Conservation (phyloP, 1,284 basidiomycete genomes). For the Puccinia sorghi region DNA sequence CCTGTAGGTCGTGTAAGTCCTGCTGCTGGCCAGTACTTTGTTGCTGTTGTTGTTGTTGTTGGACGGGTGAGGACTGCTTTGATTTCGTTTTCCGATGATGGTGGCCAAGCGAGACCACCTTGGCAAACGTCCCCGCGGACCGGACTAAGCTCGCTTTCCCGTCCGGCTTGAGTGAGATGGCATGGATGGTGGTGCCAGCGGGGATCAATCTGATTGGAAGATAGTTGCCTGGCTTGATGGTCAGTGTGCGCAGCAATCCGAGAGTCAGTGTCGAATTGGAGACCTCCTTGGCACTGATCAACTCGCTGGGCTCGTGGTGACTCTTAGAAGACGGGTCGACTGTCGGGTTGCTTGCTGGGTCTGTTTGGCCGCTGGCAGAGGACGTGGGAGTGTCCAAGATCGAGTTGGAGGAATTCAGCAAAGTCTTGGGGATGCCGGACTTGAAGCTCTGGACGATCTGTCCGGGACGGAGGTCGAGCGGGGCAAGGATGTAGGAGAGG, state of each 20-base stretch:
- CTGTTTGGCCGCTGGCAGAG: neutral
- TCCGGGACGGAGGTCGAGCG: constrained; percentile 83
- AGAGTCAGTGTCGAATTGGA: constrained; percentile 65
- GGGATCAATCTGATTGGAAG: constrained; percentile 89
- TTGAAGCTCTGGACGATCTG: constrained; percentile 86
- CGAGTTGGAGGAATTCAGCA: constrained; percentile 39
- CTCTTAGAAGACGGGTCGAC: neutral
- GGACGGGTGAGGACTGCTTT: constrained; percentile 53
- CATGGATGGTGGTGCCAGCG: constrained; percentile 86
- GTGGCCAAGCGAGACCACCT: constrained; percentile 66
- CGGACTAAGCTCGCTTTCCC: constrained; percentile 83
- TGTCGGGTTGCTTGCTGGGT: neutral
- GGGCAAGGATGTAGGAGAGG: constrained; percentile 83
- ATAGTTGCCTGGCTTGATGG: constrained; percentile 88
- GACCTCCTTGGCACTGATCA: constrained; percentile 35
- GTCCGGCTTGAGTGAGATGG: constrained; percentile 72
- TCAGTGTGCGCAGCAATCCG: constrained; percentile 80
- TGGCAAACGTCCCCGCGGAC: constrained; percentile 82
- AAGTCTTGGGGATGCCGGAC: constrained; percentile 54
- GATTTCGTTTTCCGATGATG: constrained; percentile 25
- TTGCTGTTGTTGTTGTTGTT: constrained; percentile 15
- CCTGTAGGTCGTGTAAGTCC: constrained; percentile 62
- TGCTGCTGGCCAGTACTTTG: neutral
- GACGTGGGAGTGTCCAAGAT: constrained; percentile 16
- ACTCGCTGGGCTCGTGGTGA: neutral